Evolutionary conservation across 805 yeast species (phyloP), one percentile per base, ranked within the genome.

Genomic region (Saccharomycopsis fermentans): DNA sequence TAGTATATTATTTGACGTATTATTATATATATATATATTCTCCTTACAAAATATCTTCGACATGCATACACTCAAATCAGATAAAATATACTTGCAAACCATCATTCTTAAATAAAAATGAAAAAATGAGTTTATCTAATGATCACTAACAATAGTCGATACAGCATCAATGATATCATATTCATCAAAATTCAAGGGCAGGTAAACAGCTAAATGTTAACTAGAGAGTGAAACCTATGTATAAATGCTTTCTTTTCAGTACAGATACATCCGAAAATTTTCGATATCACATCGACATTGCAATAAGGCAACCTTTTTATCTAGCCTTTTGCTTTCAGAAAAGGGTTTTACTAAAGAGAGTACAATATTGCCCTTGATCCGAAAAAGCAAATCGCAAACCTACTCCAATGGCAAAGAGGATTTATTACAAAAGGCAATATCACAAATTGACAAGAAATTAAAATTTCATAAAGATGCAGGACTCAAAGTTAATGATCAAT

Each of bases 401-500:
- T 36, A 51, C 1, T 17, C 40, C 1, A 35, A 35, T 9, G 32
- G 29, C 6, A 51, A 51, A 27, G 52, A 55, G 14, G 39, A 19
- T 14, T 12, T 47, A 48, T 43, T 36, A 4, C 37, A 54, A 29
- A 36, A 53, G 56, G 58, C 58, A 19, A 24, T 56, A 26, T 27
- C 8, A 6, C 59, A 54, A 32, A 48, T 57, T 16, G 59, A 57
- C 32, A n/a, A 47, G 4, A 54, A 57, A 32, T 12, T 52, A 19
- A 26, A 40, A 14, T 57, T 57, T 26, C 39, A 54, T 24, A 43
- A 27, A 17, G 24, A 34, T 12, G 55, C 52, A 16, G 52, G 57
- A n/a, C 54, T 66, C 9, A 52, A 67, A 32, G 26, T 17, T 29
- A 35, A 36, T 14, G 37, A 53, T 2, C n/a, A 24, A 16, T 17